These are phyloP conservation scores for Venturiaceae sp. DNA, from an alignment of 2,329 filamentous ascomycete genomes.

Conservation along the genomic window DNA sequence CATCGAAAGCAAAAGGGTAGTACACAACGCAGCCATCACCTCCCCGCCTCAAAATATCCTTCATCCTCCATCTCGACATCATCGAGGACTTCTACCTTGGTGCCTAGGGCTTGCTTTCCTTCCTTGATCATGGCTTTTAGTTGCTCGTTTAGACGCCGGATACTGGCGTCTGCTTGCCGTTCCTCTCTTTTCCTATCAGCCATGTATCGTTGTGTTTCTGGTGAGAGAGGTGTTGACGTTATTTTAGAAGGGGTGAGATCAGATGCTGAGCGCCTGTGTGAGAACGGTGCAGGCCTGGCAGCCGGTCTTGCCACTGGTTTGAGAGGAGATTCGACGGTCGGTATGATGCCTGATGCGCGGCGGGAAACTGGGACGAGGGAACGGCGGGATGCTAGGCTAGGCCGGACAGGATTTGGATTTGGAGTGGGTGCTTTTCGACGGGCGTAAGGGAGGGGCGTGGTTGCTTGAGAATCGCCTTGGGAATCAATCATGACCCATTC, in stretches of 20 bases:
- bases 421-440: conserved; percentile 10
- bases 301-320: background rate
- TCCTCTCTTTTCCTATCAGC: conserved; percentile 65
- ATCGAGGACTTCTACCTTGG: conserved; percentile 25
- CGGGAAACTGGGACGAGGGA: conserved; percentile 36
- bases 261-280: conserved; percentile 6
- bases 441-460: background rate
- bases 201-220: conserved; percentile 64
- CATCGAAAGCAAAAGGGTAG: too few species aligned
- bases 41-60: conserved; percentile 4
- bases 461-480: background rate
- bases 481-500: conserved; percentile 27
- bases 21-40: too few species aligned
- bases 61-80: conserved; percentile 8
- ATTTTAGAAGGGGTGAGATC: conserved; percentile 3
- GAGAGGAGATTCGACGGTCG: background rate
- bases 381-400: conserved; percentile 12
- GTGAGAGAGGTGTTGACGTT: conserved; percentile 13
- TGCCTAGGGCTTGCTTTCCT: conserved; percentile 72
- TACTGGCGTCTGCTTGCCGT: conserved; percentile 65
- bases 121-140: conserved; percentile 82
- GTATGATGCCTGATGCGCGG: conserved; percentile 18
- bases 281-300: background rate
- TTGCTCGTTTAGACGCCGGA: conserved; percentile 69
- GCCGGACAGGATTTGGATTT: conserved; percentile 21